These are phyloP conservation scores for Ganoderma lucidum DNA, from an alignment of 1,284 basidiomycete species.

Conservation along the genomic window DNA sequence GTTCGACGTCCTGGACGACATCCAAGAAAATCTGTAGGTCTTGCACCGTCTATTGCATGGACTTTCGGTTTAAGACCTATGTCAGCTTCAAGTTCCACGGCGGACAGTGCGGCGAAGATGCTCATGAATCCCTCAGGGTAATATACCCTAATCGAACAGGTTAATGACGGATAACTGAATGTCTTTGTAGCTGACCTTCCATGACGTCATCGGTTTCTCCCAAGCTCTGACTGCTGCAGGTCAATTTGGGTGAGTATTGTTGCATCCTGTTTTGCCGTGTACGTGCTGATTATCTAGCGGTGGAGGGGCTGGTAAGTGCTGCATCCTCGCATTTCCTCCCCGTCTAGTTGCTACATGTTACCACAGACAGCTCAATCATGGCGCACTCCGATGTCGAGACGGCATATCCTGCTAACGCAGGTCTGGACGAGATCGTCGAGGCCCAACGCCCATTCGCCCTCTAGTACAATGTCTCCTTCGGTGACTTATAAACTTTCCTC, in stretches of 20 bases:
- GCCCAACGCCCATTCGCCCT: slow-evolving; percentile 37
- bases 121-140: slow-evolving; percentile 13
- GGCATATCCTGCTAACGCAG: slow-evolving; percentile 37
- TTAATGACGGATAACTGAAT: too few relatives aligned
- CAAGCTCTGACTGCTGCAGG: slow-evolving; percentile 34
- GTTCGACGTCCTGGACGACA: slow-evolving; percentile 38
- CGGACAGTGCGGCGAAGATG: slow-evolving; percentile 31
- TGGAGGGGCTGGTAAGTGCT: slow-evolving; percentile 36
- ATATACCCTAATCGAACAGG: not conserved
- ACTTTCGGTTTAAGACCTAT: not conserved
- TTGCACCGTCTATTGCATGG: not conserved
- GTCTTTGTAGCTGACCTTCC: slow-evolving; percentile 33
- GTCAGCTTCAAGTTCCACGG: slow-evolving; percentile 36
- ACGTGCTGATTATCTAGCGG: slow-evolving; percentile 29
- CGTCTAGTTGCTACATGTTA: not conserved
- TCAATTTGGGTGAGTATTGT: slow-evolving; percentile 33
- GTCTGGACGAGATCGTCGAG: slow-evolving; percentile 42
- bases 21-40: slow-evolving; percentile 32
- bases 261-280: not conserved
- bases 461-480: slow-evolving; percentile 41
- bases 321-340: too few relatives aligned
- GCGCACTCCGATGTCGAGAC: slow-evolving; percentile 38
- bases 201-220: slow-evolving; percentile 38
- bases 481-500: slow-evolving; percentile 39
- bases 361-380: slow-evolving; percentile 41